A percentile compares a stretch with the other conserved stretches of the same genome.
Evolutionary conservation across 331 rosid genomes (phyloP).

Genomic region (Saraca asoca): DNA sequence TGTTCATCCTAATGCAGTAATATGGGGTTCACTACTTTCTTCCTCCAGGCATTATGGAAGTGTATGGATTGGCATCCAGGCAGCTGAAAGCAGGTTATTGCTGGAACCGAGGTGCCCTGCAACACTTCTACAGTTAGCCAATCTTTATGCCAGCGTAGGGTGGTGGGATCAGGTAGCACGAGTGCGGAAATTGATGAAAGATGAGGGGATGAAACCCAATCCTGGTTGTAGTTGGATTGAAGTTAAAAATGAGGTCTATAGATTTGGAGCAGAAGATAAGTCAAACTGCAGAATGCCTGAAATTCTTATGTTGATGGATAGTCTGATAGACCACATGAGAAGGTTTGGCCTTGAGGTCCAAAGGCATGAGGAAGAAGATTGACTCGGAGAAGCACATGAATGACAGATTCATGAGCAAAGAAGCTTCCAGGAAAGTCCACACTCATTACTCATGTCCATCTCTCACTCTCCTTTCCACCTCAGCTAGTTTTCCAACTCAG

Average conservation of each 20-base stretch:
- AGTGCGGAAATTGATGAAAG: constrained; percentile 69
- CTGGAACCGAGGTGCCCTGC: constrained; percentile 71
- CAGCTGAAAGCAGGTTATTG: constrained; percentile 70
- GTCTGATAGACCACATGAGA: constrained; percentile 67
- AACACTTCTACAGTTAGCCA: constrained; percentile 65
- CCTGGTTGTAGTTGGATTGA: constrained; percentile 86
- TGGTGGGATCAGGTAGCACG: constrained; percentile 60
- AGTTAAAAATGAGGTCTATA: constrained; percentile 52
- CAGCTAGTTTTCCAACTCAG: too few relatives aligned
- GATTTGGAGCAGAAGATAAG: constrained; percentile 68
- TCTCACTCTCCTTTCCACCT: too few relatives aligned
- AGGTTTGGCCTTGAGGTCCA: constrained; percentile 39
- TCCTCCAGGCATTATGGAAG: constrained; percentile 71
- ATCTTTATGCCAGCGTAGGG: constrained; percentile 74
- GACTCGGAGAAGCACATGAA: too few relatives aligned
- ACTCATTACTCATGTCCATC: too few relatives aligned
- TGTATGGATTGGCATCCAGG: constrained; percentile 69
- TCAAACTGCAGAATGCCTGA: constrained; percentile 54
- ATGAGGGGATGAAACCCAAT: constrained; percentile 59
- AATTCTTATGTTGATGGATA: constrained; percentile 43
- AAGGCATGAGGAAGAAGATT: constrained; percentile 38
- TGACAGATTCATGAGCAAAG: too few relatives aligned
- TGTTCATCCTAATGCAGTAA: constrained; percentile 63
- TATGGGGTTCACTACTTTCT: constrained; percentile 82
- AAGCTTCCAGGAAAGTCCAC: too few relatives aligned